Conservation (phyloP, 148 eudicot genomes). For the Rhododendron ovatum region DNA sequence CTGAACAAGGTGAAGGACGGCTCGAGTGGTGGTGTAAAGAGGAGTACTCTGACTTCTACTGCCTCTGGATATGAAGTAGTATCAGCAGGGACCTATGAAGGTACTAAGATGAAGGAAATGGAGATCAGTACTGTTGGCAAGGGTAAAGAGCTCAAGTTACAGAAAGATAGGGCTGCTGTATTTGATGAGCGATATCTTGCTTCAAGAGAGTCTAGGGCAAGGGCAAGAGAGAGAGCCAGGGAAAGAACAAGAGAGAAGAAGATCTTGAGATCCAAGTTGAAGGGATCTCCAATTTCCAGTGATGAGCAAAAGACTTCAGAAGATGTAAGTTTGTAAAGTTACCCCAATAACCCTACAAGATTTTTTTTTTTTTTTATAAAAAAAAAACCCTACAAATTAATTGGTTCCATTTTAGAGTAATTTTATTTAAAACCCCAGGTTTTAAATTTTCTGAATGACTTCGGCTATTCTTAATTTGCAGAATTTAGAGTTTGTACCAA, state of each 20-base stretch:
- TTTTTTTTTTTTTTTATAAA: no score
- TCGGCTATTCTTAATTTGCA: not conserved
- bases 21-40: not conserved
- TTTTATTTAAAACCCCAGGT: not conserved
- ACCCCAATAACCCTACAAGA: not conserved
- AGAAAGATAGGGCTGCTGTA: not conserved
- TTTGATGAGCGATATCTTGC: not conserved
- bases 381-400: not conserved
- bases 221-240: conserved; percentile 61
- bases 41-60: not conserved
- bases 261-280: not conserved
- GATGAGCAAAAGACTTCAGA: not conserved
- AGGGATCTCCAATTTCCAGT: not conserved
- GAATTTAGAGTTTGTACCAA: conserved; percentile 1
- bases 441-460: not conserved
- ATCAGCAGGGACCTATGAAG: not conserved
- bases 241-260: conserved; percentile 45
- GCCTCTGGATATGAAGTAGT: not conserved
- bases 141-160: conserved; percentile 5
- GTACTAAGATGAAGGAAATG: not conserved
- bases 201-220: conserved; percentile 44
- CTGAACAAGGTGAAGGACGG: no score
- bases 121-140: not conserved
- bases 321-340: not conserved
- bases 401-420: not conserved